Conservation (phyloP, 257 asterid species). For the Jacaranda mimosifolia region DNA sequence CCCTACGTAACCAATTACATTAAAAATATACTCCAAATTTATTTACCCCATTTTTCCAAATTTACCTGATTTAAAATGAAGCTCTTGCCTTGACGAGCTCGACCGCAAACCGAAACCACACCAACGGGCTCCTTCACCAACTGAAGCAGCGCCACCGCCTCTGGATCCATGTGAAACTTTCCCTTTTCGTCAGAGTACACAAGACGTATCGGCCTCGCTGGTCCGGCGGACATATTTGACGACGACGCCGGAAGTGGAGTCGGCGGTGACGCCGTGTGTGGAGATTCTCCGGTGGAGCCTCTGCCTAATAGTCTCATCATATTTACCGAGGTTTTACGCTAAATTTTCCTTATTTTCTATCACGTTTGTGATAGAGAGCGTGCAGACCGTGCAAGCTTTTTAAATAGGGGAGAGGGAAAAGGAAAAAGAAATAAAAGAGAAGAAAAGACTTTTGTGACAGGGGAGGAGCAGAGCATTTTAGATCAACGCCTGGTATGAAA, state of each 20-base stretch:
- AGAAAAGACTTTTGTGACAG: not conserved
- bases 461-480: not conserved
- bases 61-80: conserved; percentile 84
- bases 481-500: not conserved
- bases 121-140: conserved; percentile 94
- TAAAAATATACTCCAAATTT: not conserved
- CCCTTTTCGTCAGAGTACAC: conserved; percentile 91
- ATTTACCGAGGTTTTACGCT: not conserved
- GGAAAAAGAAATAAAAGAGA: not conserved
- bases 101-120: conserved; percentile 97
- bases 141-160: conserved; percentile 93
- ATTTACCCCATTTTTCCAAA: conserved; percentile 18
- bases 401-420: conserved; percentile 45
- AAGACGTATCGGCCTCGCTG: conserved; percentile 92
- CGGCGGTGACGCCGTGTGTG: conserved; percentile 54
- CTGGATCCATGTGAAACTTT: conserved; percentile 92
- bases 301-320: conserved; percentile 67
- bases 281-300: conserved; percentile 65
- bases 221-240: conserved; percentile 61
- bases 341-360: not conserved
- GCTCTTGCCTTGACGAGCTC: conserved; percentile 99
- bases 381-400: conserved; percentile 1
- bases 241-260: conserved; percentile 52
- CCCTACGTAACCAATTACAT: conserved; percentile 4
- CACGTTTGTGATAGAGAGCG: conserved; percentile 10